Evolutionary conservation across 148 eudicot genomes (phyloP).

Genomic region (Talinum fruticosum): DNA sequence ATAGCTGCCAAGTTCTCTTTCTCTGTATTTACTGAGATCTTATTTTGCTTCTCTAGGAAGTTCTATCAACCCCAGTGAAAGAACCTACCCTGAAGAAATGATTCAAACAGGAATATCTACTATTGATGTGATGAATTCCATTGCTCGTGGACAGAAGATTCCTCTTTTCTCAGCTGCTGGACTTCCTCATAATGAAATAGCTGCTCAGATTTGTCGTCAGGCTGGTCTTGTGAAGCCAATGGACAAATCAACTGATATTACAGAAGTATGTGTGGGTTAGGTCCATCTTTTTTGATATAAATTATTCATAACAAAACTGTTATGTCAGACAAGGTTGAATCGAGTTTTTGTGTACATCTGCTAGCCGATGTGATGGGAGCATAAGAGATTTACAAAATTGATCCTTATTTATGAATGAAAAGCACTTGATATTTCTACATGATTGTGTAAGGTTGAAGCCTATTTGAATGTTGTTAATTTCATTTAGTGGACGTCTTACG

Average conservation of each 20-base stretch:
- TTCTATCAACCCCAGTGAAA: constrained; percentile 97
- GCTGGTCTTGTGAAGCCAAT: constrained; percentile 94
- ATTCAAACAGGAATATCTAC: constrained; percentile 97
- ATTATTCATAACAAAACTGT: background rate
- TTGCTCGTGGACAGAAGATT: constrained; percentile 98
- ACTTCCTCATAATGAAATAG: constrained; percentile 98
- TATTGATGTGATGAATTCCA: constrained; percentile 97
- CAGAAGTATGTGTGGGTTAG: constrained; percentile 48
- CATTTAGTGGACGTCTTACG: background rate
- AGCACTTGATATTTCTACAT: background rate
- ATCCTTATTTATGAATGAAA: background rate
- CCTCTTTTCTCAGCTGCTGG: constrained; percentile 99
- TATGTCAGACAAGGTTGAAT: background rate
- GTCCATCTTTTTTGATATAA: background rate
- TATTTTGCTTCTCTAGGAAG: constrained; percentile 52
- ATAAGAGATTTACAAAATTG: background rate
- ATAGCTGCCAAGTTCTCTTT: background rate
- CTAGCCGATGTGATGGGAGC: too few relatives aligned
- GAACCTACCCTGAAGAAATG: constrained; percentile 99
- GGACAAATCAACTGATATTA: constrained; percentile 67
- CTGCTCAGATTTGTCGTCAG: constrained; percentile 97
- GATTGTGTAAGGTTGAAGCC: too few relatives aligned
- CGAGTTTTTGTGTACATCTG: background rate
- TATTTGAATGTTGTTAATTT: too few relatives aligned
- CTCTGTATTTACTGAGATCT: constrained; percentile 7